These are phyloP conservation scores for Suillus placidus DNA, from an alignment of 768 basidiomycete genomes.

Conservation along the genomic window DNA sequence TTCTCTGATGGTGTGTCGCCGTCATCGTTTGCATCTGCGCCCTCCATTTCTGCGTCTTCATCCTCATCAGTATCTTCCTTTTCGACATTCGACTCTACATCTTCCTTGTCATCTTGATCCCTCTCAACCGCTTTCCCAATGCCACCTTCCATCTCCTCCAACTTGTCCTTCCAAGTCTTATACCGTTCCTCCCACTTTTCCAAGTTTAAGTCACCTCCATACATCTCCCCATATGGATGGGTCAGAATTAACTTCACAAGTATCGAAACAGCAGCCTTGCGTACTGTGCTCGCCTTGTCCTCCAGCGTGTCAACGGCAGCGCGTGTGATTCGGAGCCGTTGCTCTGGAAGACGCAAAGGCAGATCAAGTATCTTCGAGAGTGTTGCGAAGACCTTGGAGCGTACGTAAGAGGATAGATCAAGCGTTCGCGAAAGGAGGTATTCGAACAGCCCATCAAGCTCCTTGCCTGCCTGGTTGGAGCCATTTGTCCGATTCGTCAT, in stretches of 20 bases:
- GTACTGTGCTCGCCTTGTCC: slow-evolving; percentile 89
- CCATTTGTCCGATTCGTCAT: slow-evolving; percentile 44
- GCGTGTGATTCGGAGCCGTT: slow-evolving; percentile 73
- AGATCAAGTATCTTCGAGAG: slow-evolving; percentile 78
- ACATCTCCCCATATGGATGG: slow-evolving; percentile 84
- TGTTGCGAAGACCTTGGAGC: slow-evolving; percentile 82
- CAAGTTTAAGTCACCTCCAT: slow-evolving; percentile 79
- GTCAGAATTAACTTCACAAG: slow-evolving; percentile 77
- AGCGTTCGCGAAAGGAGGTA: slow-evolving; percentile 85
- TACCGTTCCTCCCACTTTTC: slow-evolving; percentile 78
- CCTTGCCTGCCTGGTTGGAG: slow-evolving; percentile 52
- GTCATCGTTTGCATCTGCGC: slow-evolving; percentile 37
- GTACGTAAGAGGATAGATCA: slow-evolving; percentile 89
- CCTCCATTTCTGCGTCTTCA: slow-evolving; percentile 23
- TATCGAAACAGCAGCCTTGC: slow-evolving; percentile 79
- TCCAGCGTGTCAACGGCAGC: slow-evolving; percentile 81
- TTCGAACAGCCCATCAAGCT: slow-evolving; percentile 80
- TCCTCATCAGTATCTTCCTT: slow-evolving; percentile 37
- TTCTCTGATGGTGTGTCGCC: slow-evolving; percentile 43
- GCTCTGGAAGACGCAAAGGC: slow-evolving; percentile 81
- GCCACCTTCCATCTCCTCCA: slow-evolving; percentile 69
- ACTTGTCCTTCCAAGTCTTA: slow-evolving; percentile 56
- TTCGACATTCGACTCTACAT: slow-evolving; percentile 37
- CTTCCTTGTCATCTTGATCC: slow-evolving; percentile 38
- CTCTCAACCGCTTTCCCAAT: slow-evolving; percentile 65